phyloP scores from a whole-genome alignment of 495 filamentous ascomycete genomes.

The Beverwykella pulmonaria region DNA sequence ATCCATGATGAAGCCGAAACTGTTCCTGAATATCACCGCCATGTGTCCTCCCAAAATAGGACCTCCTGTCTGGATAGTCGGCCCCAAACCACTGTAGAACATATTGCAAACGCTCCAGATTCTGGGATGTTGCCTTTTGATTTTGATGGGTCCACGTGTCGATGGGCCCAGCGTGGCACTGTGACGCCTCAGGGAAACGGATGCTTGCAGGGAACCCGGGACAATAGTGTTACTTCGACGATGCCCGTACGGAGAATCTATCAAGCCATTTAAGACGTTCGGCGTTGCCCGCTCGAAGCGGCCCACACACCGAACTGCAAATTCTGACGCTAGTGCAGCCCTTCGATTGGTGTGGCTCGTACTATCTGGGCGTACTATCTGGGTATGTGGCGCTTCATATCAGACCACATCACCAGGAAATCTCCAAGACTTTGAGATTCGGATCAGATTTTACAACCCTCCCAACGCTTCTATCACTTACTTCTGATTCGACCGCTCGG shows the following conservation, averaged over 20 bases:
- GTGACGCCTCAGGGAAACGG: slow-evolving; percentile 7
- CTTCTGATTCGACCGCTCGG: not conserved
- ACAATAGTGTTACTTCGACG: not conserved
- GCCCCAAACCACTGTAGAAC: slow-evolving; percentile 1
- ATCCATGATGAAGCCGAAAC: not conserved
- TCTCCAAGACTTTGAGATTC: not conserved
- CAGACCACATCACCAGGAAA: not conserved
- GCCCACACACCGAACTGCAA: not conserved
- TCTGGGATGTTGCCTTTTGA: not conserved
- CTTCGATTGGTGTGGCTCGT: not conserved
- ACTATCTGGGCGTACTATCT: slow-evolving; percentile 8
- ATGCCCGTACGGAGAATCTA: not conserved
- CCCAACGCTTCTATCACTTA: not conserved
- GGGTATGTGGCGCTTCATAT: slow-evolving; percentile 4
- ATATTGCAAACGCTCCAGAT: slow-evolving; percentile 1
- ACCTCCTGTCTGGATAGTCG: slow-evolving; percentile 2
- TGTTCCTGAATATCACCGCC: slow-evolving; percentile 13
- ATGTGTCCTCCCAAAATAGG: not conserved
- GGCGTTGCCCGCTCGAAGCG: not conserved
- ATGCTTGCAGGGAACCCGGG: not conserved
- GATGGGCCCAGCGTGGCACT: not conserved
- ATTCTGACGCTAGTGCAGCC: not conserved
- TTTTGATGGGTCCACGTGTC: slow-evolving; percentile 15
- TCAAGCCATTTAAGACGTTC: not conserved
- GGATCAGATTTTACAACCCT: not conserved